Conservation (phyloP, 768 basidiomycete species). For the Termitomyces sp. region DNA sequence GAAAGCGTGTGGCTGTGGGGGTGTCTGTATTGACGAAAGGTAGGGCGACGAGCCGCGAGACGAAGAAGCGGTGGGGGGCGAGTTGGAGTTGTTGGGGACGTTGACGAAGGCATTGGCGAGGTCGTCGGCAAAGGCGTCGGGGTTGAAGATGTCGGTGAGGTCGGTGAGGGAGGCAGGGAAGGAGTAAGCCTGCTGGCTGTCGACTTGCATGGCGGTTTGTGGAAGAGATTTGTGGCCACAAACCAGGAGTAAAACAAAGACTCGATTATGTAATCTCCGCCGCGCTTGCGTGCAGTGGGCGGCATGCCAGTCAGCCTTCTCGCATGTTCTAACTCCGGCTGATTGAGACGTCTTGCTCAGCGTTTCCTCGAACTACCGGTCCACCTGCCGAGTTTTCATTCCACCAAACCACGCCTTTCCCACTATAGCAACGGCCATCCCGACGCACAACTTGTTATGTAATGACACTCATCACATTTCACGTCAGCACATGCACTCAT, state of each 20-base stretch:
- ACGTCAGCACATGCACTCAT: background rate
- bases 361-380: background rate
- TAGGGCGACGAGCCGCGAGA: conserved; percentile 38
- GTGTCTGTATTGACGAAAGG: conserved; percentile 35
- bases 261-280: conserved; percentile 9
- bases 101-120: conserved; percentile 14
- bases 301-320: conserved; percentile 5
- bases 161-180: conserved; percentile 23
- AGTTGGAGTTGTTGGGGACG: conserved; percentile 16
- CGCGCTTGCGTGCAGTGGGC: conserved; percentile 10
- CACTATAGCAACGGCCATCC: background rate
- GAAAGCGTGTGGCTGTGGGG: conserved; percentile 36
- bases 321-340: background rate
- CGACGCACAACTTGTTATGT: background rate
- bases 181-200: conserved; percentile 26
- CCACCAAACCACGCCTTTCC: background rate
- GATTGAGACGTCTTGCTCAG: background rate
- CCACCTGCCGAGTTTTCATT: background rate
- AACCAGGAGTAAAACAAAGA: conserved; percentile 8
- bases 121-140: conserved; percentile 45
- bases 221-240: conserved; percentile 5
- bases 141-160: conserved; percentile 62
- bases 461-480: background rate
- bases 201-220: conserved; percentile 31
- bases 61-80: conserved; percentile 32